Conservation (phyloP, 202 grass and related monocot genomes). For the Cymbopogon flexuosus region DNA sequence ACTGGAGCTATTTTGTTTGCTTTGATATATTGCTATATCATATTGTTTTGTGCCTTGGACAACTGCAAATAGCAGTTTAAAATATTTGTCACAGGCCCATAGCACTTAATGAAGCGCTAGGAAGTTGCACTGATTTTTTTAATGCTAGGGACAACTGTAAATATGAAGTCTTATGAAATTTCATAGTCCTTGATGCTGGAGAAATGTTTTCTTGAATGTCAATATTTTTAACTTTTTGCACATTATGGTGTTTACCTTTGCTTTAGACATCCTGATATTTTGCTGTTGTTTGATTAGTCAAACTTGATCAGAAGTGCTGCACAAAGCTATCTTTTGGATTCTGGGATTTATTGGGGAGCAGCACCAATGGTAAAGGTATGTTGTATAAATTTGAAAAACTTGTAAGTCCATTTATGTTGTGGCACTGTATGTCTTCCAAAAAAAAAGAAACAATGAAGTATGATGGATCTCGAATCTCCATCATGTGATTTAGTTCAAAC, state of each 20-base stretch:
- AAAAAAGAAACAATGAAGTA: constrained; percentile 1
- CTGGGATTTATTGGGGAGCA: constrained; percentile 84
- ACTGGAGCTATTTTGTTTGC: constrained; percentile 14
- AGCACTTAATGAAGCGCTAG: constrained; percentile 2
- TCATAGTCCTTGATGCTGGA: neutral
- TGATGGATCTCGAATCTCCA: constrained; percentile 6
- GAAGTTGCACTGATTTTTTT: constrained; percentile 9
- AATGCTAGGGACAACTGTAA: neutral
- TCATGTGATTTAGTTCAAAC: constrained; percentile 3
- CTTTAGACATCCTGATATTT: constrained; percentile 26
- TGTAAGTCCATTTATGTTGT: neutral
- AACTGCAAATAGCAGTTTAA: neutral
- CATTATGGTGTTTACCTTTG: constrained; percentile 16
- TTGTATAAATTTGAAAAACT: neutral
- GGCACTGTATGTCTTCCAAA: neutral
- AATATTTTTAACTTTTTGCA: neutral
- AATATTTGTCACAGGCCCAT: neutral
- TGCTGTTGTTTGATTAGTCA: constrained; percentile 52
- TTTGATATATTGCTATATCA: neutral
- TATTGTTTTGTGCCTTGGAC: constrained; percentile 5
- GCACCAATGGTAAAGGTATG: constrained; percentile 88
- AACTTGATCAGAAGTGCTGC: constrained; percentile 88
- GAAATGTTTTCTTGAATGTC: neutral
- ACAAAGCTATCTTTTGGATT: constrained; percentile 82
- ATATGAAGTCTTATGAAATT: constrained; percentile 13